Conservation (phyloP, 495 filamentous ascomycete species). For the Aspergillus sclerotioniger region DNA sequence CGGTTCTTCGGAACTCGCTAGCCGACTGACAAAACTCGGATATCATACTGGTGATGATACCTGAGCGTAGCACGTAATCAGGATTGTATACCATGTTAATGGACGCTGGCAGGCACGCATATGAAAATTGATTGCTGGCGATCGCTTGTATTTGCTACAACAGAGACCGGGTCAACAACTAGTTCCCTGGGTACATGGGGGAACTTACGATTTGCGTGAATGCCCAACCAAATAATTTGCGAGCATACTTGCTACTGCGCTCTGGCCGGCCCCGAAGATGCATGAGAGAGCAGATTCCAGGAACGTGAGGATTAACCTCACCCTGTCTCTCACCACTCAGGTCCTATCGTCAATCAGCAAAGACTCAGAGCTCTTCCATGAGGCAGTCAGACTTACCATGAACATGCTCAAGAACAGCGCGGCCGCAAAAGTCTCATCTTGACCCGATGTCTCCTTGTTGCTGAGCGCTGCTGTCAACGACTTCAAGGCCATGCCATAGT, state of each 20-base stretch:
- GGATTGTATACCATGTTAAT: slow-evolving; percentile 2
- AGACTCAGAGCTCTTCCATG: not conserved
- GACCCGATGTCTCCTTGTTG: not conserved
- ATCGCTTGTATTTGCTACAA: slow-evolving; percentile 11
- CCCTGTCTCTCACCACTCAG: slow-evolving; percentile 1
- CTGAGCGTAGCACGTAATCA: not conserved
- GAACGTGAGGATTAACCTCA: slow-evolving; percentile 6
- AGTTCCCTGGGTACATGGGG: not conserved
- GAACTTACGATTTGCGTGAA: slow-evolving; percentile 8
- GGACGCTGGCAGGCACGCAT: slow-evolving; percentile 1
- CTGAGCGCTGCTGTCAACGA: not conserved
- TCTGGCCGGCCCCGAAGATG: slow-evolving; percentile 3
- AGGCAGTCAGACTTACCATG: not conserved
- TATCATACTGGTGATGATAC: slow-evolving; percentile 2
- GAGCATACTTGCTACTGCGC: not conserved
- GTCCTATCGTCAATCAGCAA: not conserved
- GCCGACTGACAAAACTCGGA: slow-evolving; percentile 2
- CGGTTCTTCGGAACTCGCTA: not conserved
- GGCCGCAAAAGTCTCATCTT: slow-evolving; percentile 4
- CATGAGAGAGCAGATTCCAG: slow-evolving; percentile 5
- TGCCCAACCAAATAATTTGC: slow-evolving; percentile 7
- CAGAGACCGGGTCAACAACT: not conserved
- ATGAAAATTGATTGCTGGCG: slow-evolving; percentile 1
- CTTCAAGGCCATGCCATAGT: slow-evolving; percentile 2
- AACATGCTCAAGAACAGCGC: slow-evolving; percentile 8